phyloP scores from a whole-genome alignment of 2,329 filamentous ascomycete genomes.

The Onygenales sp. region DNA sequence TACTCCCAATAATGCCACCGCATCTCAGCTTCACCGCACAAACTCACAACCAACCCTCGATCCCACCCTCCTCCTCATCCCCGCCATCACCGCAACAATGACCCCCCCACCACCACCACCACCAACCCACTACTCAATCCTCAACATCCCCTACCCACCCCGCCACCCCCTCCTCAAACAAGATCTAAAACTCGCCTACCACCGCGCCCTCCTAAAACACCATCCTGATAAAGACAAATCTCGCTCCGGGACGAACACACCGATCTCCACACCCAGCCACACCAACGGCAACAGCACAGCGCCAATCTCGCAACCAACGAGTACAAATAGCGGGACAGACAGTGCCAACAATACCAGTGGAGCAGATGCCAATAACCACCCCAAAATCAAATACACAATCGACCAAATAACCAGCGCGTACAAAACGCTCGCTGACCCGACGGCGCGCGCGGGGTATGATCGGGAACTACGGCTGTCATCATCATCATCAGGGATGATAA shows the following conservation, averaged over 20 bases:
- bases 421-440: conserved; percentile 40
- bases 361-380: background rate
- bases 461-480: conserved; percentile 26
- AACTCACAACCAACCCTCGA: background rate
- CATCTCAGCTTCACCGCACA: background rate
- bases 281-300: background rate
- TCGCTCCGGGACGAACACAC: background rate
- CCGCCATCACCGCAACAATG: background rate
- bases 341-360: background rate
- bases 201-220: conserved; percentile 44
- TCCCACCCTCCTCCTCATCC: background rate
- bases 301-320: background rate
- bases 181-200: conserved; percentile 47
- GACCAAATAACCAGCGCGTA: conserved; percentile 54
- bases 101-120: background rate
- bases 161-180: conserved; percentile 17
- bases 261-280: background rate
- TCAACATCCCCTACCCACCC: conserved; percentile 3
- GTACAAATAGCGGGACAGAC: background rate
- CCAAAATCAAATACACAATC: conserved; percentile 30
- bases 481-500: conserved; percentile 18
- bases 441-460: conserved; percentile 41
- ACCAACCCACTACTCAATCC: conserved; percentile 4
- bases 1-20: too few species aligned
- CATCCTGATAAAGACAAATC: conserved; percentile 48